phyloP scores from a whole-genome alignment of 2,329 filamentous ascomycete genomes.

The Fusarium hostae region DNA sequence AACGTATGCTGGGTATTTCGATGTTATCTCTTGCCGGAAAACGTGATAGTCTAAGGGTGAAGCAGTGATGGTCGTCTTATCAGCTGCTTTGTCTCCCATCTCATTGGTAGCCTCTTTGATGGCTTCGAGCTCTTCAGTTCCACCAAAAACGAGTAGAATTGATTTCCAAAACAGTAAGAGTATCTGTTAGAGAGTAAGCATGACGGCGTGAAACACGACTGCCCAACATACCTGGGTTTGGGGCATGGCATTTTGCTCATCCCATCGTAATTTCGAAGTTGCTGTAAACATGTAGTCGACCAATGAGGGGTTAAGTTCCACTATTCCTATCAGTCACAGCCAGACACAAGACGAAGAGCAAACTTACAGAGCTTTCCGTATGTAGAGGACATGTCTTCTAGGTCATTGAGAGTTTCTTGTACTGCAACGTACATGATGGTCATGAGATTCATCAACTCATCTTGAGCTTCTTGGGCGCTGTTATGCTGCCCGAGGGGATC shows the following conservation, averaged over 20 bases:
- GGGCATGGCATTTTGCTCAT: constrained; percentile 70
- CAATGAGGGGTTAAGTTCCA: constrained; percentile 72
- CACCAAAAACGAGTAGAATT: constrained; percentile 85
- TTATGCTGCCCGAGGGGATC: constrained; percentile 54
- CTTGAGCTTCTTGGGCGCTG: constrained; percentile 63
- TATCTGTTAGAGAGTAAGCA: constrained; percentile 60
- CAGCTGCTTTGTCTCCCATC: constrained; percentile 66
- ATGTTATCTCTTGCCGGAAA: constrained; percentile 95
- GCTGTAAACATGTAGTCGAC: constrained; percentile 78
- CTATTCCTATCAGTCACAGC: constrained; percentile 49
- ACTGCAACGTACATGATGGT: constrained; percentile 71
- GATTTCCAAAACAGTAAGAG: constrained; percentile 93
- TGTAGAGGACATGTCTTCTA: constrained; percentile 59
- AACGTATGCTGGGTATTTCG: constrained; percentile 96
- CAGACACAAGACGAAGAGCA: neutral
- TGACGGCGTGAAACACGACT: neutral
- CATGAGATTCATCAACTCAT: constrained; percentile 71
- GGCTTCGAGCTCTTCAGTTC: constrained; percentile 75
- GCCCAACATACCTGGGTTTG: constrained; percentile 67
- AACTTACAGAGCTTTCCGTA: constrained; percentile 64
- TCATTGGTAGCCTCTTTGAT: constrained; percentile 79
- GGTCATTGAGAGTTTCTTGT: constrained; percentile 65
- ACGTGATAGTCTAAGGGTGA: constrained; percentile 96
- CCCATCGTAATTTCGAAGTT: constrained; percentile 77
- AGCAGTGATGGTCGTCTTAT: constrained; percentile 85